Percentiles rank a stretch among this genome's conserved stretches.
These are phyloP conservation scores for Wickerhamomyces chaumierensis DNA, from an alignment of 805 yeast species.

Conservation along the genomic window DNA sequence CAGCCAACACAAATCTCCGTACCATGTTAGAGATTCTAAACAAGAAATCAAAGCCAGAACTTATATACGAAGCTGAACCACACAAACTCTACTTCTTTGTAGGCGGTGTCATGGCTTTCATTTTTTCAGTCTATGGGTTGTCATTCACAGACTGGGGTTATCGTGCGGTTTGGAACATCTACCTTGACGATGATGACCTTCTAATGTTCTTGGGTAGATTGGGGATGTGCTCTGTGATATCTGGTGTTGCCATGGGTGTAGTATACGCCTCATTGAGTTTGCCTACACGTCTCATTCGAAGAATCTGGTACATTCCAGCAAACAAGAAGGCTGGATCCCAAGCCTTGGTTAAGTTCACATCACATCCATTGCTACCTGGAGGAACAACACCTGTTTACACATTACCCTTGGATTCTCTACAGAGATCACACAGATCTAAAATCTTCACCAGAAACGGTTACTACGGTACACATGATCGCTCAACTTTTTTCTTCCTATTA, in stretches of 20 bases:
- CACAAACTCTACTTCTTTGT: conserved; percentile 66
- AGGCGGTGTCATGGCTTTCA: conserved; percentile 57
- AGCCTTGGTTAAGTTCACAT: conserved; percentile 40
- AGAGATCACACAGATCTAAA: conserved; percentile 48
- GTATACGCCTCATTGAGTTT: conserved; percentile 29
- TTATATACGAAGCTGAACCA: conserved; percentile 76
- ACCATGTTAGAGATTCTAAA: conserved; percentile 51
- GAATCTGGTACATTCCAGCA: conserved; percentile 70
- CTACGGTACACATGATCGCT: conserved; percentile 70
- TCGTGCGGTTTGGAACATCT: conserved; percentile 38
- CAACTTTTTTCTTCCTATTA: conserved; percentile 63
- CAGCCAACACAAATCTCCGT: conserved; percentile 30
- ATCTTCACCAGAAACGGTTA: conserved; percentile 84
- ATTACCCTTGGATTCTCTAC: conserved; percentile 44
- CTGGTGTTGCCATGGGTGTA: conserved; percentile 23
- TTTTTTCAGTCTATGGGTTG: conserved; percentile 58
- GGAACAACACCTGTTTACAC: conserved; percentile 61
- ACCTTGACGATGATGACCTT: conserved; percentile 36
- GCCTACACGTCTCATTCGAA: conserved; percentile 62
- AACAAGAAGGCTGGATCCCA: conserved; percentile 24
- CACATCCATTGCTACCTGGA: conserved; percentile 70
- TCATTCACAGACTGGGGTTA: conserved; percentile 46
- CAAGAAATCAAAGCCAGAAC: conserved; percentile 50
- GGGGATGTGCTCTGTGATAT: conserved; percentile 30
- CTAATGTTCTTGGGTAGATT: conserved; percentile 24